Conservation (phyloP, 108 stramenopile species). For the Discostella stelligeroides region DNA sequence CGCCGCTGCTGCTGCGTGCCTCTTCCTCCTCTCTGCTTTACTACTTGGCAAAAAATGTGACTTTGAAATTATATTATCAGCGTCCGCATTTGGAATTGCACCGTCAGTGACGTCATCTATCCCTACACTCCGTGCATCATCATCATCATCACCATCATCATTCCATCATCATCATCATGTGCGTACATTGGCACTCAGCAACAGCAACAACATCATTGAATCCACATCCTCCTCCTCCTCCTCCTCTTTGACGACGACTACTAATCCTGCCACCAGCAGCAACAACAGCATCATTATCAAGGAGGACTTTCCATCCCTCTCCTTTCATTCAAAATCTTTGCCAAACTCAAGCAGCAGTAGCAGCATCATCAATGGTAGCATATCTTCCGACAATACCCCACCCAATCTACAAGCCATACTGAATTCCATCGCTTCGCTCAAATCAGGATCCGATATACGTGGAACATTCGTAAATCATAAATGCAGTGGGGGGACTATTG, state of each 20-base stretch:
- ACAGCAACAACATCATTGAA: neutral
- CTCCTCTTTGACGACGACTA: too few species aligned
- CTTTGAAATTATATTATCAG: too few species aligned
- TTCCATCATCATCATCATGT: neutral
- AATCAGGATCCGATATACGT: conserved; percentile 72
- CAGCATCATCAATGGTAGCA: neutral
- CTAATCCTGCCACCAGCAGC: too few species aligned
- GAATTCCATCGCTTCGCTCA: conserved; percentile 46
- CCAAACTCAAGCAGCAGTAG: too few species aligned
- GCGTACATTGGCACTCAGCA: neutral
- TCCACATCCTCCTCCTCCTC: neutral
- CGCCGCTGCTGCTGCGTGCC: too few species aligned
- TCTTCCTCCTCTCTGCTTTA: neutral
- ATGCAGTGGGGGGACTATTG: conserved; percentile 51
- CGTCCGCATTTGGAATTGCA: too few species aligned
- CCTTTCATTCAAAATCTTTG: too few species aligned
- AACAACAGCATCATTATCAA: too few species aligned
- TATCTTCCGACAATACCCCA: conserved; percentile 55
- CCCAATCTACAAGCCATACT: conserved; percentile 60
- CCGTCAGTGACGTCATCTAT: too few species aligned
- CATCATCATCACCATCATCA: neutral
- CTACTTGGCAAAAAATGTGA: neutral
- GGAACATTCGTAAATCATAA: conserved; percentile 50
- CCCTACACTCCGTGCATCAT: neutral
- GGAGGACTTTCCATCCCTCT: too few species aligned